Percentiles rank a stretch among this genome's conserved stretches.
Conservation (phyloP, 2,329 filamentous ascomycete species). For the Leptosphaerulina australis region DNA sequence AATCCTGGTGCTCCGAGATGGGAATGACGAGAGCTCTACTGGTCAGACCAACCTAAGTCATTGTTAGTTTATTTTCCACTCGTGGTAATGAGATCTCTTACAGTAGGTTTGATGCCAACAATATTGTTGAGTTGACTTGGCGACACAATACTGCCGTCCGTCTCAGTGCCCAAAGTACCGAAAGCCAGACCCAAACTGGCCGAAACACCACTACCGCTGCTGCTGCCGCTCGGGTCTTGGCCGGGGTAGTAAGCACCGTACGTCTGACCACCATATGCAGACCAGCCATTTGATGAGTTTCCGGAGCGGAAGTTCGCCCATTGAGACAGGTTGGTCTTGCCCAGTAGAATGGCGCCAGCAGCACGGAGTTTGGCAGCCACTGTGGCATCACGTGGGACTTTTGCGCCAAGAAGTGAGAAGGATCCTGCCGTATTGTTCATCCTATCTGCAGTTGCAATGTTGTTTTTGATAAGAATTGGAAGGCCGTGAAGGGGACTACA, state of each 20-base stretch:
- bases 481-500: constrained; percentile 65
- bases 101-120: constrained; percentile 67
- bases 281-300: constrained; percentile 68
- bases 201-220: constrained; percentile 64
- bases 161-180: constrained; percentile 66
- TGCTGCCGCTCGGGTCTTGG: constrained; percentile 60
- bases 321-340: constrained; percentile 69
- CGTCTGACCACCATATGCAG: constrained; percentile 66
- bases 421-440: constrained; percentile 72
- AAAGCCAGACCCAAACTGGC: constrained; percentile 65
- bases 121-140: constrained; percentile 64
- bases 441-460: constrained; percentile 66
- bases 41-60: constrained; percentile 60
- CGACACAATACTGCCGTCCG: constrained; percentile 66
- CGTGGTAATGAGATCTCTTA: not conserved
- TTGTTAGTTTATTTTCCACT: not conserved
- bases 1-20: constrained; percentile 63
- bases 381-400: constrained; percentile 62
- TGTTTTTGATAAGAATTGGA: constrained; percentile 70
- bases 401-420: constrained; percentile 65
- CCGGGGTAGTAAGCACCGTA: constrained; percentile 65
- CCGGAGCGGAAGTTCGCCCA: constrained; percentile 67
- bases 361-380: constrained; percentile 65
- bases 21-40: constrained; percentile 69
- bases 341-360: constrained; percentile 68